Evolutionary conservation across 305 asterid species (phyloP).

Genomic region (Solanum hybrid): DNA sequence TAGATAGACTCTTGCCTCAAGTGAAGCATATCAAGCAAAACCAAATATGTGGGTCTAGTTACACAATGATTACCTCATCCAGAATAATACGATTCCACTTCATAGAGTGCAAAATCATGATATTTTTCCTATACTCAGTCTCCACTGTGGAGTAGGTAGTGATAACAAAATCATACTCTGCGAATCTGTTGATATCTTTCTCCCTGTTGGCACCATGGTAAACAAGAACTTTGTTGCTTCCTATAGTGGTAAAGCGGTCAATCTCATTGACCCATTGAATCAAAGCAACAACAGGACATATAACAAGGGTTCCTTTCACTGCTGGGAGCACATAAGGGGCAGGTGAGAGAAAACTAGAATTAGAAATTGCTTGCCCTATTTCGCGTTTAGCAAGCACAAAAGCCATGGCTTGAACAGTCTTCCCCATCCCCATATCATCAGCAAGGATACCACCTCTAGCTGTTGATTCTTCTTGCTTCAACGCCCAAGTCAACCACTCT

Average conservation of each 20-base stretch:
- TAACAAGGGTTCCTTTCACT: background rate
- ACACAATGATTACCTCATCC: background rate
- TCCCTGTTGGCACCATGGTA: conserved; percentile 78
- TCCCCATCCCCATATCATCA: conserved; percentile 99
- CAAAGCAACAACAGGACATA: conserved; percentile 78
- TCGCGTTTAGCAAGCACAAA: conserved; percentile 9
- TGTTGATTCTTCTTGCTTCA: conserved; percentile 76
- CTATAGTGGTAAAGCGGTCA: conserved; percentile 60
- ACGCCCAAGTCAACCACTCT: conserved; percentile 92
- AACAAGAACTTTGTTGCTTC: conserved; percentile 65
- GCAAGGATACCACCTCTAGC: conserved; percentile 85
- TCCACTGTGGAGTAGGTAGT: conserved; percentile 83
- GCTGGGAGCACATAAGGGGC: background rate
- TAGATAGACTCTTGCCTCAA: background rate
- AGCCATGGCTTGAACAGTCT: conserved; percentile 84
- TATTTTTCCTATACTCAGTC: conserved; percentile 65
- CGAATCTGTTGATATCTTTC: conserved; percentile 37
- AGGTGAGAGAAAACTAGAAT: background rate
- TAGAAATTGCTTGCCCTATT: background rate
- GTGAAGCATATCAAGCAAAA: background rate
- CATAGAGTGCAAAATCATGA: conserved; percentile 22
- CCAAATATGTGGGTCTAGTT: background rate
- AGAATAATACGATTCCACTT: background rate
- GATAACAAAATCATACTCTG: conserved; percentile 74
- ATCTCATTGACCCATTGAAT: conserved; percentile 86